Evolutionary conservation across 2,329 filamentous ascomycete species (phyloP), one percentile per base, ranked within the genome.

Genomic region (Bertia moriformis): DNA sequence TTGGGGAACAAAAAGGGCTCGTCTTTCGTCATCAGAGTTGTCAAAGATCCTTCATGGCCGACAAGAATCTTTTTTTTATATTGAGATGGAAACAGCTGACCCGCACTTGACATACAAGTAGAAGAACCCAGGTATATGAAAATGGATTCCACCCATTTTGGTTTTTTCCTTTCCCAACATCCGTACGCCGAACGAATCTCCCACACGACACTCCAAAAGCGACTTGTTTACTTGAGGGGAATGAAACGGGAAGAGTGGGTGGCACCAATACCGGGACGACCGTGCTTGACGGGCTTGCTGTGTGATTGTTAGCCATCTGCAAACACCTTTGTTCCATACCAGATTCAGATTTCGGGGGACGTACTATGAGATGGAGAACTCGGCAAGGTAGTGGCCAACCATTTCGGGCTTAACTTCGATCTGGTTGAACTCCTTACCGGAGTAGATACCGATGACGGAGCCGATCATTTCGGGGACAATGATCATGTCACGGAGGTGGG

Each of bases 201-300:
- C 32, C 32, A 35, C 32, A 18, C 32, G 15, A 10, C 32, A 35
- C 32, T 35, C 32, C 32, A 35, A 18, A 17, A 17, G 15, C 10
- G 7, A 7, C 15, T 35, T 35, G 12, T 35, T 78, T 95, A 96
- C 78, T 98, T 98, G 68, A 98, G 83, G 68, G 91, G 91, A 77
- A 98, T 98, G 83, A 98, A 98, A 81, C 91, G 87, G 69, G 91
- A 98, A 74, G 89, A 96, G 84, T 98, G 88, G 57, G 91, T 98
- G 61, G 91, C 91, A 93, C 91, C 91, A 62, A 98, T 98, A 96
- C 91, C 91, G 62, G 91, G 91, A 69, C 91, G 78, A 80, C 91
- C 91, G 83, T 98, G 91, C 85, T 96, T 98, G 82, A 98, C 91
- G 61, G 91, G 91, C 74, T 88, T 88, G 85, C 87, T 93, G 58